A percentile compares a stretch with the other conserved stretches of the same genome.
phyloP scores from a whole-genome alignment of 768 basidiomycete species.

The Trametes villosa region DNA sequence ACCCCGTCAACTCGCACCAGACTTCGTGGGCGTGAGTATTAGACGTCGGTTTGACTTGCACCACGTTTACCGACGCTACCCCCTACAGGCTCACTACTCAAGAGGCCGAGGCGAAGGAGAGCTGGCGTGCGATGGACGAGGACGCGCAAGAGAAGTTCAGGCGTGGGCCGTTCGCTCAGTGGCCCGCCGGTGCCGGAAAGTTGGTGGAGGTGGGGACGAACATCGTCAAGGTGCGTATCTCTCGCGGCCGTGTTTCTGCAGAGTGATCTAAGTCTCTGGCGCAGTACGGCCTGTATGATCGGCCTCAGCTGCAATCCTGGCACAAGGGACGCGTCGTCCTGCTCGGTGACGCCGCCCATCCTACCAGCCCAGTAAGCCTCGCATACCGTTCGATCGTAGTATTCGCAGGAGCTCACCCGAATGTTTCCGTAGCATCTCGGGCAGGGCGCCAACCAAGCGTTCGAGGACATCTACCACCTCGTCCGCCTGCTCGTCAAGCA shows the following conservation, averaged over 20 bases:
- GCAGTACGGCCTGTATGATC: slow-evolving; percentile 48
- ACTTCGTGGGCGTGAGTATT: slow-evolving; percentile 43
- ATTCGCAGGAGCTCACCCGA: not conserved
- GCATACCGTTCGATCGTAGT: not conserved
- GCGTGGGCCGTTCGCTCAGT: slow-evolving; percentile 26
- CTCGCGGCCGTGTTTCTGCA: not conserved
- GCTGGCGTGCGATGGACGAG: slow-evolving; percentile 44
- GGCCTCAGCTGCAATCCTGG: slow-evolving; percentile 44
- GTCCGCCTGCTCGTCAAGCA: slow-evolving; percentile 38
- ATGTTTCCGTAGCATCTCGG: slow-evolving; percentile 43
- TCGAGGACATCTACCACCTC: slow-evolving; percentile 47
- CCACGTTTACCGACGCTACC: not conserved
- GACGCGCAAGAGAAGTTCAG: slow-evolving; percentile 31
- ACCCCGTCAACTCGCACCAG: slow-evolving; percentile 37
- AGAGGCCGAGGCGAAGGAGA: slow-evolving; percentile 45
- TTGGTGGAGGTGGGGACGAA: slow-evolving; percentile 30
- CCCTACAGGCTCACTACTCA: slow-evolving; percentile 36
- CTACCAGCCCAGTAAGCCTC: not conserved
- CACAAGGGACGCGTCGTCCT: slow-evolving; percentile 45
- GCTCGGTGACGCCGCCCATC: slow-evolving; percentile 41
- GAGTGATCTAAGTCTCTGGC: not conserved
- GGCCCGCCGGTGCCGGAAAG: slow-evolving; percentile 34
- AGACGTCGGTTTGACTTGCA: not conserved
- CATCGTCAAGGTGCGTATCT: slow-evolving; percentile 33
- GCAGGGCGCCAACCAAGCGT: slow-evolving; percentile 51